These are phyloP conservation scores for Scutellaria minor DNA, from an alignment of 257 asterid genomes.

Conservation along the genomic window DNA sequence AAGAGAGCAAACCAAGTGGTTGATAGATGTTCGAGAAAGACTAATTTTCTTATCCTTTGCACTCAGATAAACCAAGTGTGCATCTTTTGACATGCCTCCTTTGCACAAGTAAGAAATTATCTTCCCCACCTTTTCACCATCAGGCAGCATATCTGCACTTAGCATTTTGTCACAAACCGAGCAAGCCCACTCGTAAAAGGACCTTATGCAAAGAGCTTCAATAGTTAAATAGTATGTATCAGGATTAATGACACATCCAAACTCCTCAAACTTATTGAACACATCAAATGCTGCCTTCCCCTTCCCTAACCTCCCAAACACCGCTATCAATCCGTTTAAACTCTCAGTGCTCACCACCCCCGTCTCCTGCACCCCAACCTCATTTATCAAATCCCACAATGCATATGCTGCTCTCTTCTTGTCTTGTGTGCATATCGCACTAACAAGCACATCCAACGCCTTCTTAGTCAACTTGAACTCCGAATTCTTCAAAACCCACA, in stretches of 20 bases:
- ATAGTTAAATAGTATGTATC: slow-evolving; percentile 72
- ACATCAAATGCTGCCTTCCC: slow-evolving; percentile 83
- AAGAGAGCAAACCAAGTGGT: slow-evolving; percentile 61
- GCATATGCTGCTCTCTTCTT: slow-evolving; percentile 56
- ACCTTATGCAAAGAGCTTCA: slow-evolving; percentile 76
- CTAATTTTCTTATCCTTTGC: slow-evolving; percentile 64
- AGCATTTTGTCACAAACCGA: slow-evolving; percentile 78
- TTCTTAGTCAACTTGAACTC: slow-evolving; percentile 44
- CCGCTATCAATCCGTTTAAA: slow-evolving; percentile 63
- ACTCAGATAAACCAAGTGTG: slow-evolving; percentile 66
- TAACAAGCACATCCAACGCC: slow-evolving; percentile 54
- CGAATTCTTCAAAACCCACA: slow-evolving; percentile 57
- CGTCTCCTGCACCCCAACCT: slow-evolving; percentile 56
- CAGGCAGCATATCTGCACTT: slow-evolving; percentile 56
- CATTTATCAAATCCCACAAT: slow-evolving; percentile 76
- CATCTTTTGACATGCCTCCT: slow-evolving; percentile 71
- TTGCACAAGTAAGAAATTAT: slow-evolving; percentile 67
- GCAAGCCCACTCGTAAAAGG: slow-evolving; percentile 64
- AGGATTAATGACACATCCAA: slow-evolving; percentile 59
- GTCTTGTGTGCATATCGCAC: slow-evolving; percentile 46
- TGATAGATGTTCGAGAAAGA: slow-evolving; percentile 54
- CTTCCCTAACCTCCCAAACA: slow-evolving; percentile 65
- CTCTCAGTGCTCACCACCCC: slow-evolving; percentile 56
- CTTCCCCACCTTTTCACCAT: slow-evolving; percentile 62
- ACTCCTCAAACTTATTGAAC: slow-evolving; percentile 76